These are phyloP conservation scores for Teunomyces barrocoloradensis DNA, from an alignment of 805 yeast species.

Conservation along the genomic window DNA sequence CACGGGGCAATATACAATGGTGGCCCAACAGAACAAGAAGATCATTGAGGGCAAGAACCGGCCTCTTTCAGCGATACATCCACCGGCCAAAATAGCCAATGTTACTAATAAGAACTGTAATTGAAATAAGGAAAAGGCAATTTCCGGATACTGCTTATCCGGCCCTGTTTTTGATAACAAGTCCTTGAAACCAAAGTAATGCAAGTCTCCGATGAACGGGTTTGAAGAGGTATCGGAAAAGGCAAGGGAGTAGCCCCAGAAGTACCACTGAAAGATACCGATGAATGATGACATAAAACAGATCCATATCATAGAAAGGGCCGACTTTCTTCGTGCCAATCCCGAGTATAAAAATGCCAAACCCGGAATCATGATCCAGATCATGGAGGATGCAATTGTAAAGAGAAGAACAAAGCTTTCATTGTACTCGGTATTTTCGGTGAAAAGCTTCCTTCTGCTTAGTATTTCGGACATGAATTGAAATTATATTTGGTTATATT, in stretches of 20 bases:
- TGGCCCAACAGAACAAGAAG: constrained; percentile 83
- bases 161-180: constrained; percentile 45
- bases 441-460: constrained; percentile 32
- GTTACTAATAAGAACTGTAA: constrained; percentile 93
- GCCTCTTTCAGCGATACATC: constrained; percentile 85
- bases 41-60: constrained; percentile 81
- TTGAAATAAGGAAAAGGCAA: constrained; percentile 83
- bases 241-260: constrained; percentile 97
- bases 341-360: constrained; percentile 92
- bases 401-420: constrained; percentile 38
- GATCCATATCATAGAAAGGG: constrained; percentile 80
- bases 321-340: constrained; percentile 84
- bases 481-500: neutral
- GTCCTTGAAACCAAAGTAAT: constrained; percentile 76
- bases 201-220: constrained; percentile 83
- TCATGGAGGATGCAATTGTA: constrained; percentile 63
- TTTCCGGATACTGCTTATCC: constrained; percentile 60
- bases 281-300: constrained; percentile 71
- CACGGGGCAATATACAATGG: constrained; percentile 91
- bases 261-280: constrained; percentile 88
- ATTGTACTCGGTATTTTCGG: constrained; percentile 31
- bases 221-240: constrained; percentile 78
- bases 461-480: constrained; percentile 14
- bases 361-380: constrained; percentile 92
- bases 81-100: constrained; percentile 86